phyloP scores from a whole-genome alignment of 2,329 filamentous ascomycete genomes.

The Sporothrix globosa region DNA sequence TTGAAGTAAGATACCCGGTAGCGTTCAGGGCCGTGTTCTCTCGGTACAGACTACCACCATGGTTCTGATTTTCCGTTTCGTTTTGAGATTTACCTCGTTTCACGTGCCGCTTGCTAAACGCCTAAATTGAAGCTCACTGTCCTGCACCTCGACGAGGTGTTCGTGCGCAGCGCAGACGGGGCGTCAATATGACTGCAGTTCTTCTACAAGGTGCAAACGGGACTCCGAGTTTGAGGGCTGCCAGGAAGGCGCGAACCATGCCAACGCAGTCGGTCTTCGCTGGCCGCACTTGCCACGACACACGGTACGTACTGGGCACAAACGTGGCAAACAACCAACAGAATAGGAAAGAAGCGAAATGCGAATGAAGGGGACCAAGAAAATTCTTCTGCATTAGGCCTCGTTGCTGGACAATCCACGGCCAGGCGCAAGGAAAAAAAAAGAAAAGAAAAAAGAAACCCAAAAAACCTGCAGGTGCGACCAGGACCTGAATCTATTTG shows the following conservation, averaged over 20 bases:
- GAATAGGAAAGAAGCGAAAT: slow-evolving; percentile 8
- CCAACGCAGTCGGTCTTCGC: slow-evolving; percentile 16
- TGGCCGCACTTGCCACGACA: slow-evolving; percentile 24
- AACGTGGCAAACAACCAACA: neutral
- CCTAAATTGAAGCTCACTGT: neutral
- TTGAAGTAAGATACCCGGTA: neutral
- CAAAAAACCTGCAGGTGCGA: slow-evolving; percentile 10
- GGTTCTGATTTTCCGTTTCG: slow-evolving; percentile 13
- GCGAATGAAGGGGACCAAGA: neutral
- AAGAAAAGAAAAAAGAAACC: too few species aligned
- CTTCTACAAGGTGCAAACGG: too few species aligned
- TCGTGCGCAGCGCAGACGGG: too few species aligned
- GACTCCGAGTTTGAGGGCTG: neutral
- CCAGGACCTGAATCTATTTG: neutral
- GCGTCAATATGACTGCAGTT: too few species aligned
- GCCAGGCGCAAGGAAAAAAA: neutral
- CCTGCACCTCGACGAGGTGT: neutral
- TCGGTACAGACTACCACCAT: neutral
- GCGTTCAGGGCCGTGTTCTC: neutral
- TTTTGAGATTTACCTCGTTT: slow-evolving; percentile 3
- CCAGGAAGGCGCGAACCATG: slow-evolving; percentile 16
- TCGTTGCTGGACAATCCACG: neutral
- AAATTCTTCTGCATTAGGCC: neutral
- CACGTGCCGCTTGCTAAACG: neutral
- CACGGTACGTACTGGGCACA: neutral